Base-by-base conservation (phyloP, 2,329 filamentous ascomycete genomes). In the Cladosporium cucumerinum region DNA sequence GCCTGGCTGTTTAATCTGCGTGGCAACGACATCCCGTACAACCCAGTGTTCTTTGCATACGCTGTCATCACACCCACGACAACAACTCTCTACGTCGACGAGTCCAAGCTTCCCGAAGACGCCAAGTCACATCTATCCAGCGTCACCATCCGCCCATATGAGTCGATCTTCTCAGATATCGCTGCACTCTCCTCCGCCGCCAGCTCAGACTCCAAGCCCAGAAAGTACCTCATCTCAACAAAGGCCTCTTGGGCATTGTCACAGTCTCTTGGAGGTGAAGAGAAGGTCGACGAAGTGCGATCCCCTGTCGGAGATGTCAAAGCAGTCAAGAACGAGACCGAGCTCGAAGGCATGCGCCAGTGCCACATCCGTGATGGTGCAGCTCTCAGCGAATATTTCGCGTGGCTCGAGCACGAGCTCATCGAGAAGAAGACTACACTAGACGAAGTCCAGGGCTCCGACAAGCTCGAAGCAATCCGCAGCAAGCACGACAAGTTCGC, bases 1-100 rank as follows among this genome's bases (percentile, higher is more conserved):
- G 95, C 95, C 12, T 99, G 95, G 95, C 84, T 99, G n/a, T 97
- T 97, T 82, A 99, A 99, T 78, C 81, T 99, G 57, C 88, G 95
- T 71, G 95, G 95, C 71, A 95, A 85, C 76, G 95, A 98, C 75
- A 98, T 99, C 69, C 92, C 93, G 0, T 99, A 95, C 81, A 99
- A 99, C 75, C 95, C 95, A 0, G 95, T 99, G 58, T 98, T 99
- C 82, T 98, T 98, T 79, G 95, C 94, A 18, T 99, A 98, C 73
- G 94, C 94, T 52, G 85, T 95, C 49, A 82, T 99, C 68, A 98
- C 95, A 2, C 87, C 88, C 1, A 88, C 77, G 1, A 82, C 86
- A 1, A 91, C 89, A 26, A 93, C 88, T 1, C 84, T 99, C 5
- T 99, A 97, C 73, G 82, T 98, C 65, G 90, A 98, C 73, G 85